Evolutionary conservation across 2,329 filamentous ascomycete species (phyloP).

Genomic region (Coniochaeta sp.): DNA sequence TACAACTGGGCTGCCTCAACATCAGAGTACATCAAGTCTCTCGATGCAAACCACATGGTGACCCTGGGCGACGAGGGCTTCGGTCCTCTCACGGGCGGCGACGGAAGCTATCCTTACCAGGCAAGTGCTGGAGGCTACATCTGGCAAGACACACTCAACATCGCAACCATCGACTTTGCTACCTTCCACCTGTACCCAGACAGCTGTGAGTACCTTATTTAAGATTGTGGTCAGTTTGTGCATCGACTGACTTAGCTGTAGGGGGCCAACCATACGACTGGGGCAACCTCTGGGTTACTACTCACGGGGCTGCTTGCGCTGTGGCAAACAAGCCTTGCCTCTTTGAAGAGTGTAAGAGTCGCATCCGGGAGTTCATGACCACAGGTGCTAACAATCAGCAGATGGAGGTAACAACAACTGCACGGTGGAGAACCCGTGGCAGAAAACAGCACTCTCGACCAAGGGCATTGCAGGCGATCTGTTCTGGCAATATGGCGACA

Average conservation of each 20-base stretch:
- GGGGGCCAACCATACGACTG: conserved; percentile 10
- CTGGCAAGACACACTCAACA: conserved; percentile 42
- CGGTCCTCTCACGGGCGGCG: conserved; percentile 31
- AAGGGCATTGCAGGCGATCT: conserved; percentile 11
- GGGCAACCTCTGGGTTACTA: conserved; percentile 12
- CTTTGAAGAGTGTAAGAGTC: conserved; percentile 10
- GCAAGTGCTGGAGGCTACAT: conserved; percentile 40
- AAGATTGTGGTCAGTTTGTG: neutral
- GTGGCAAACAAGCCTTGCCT: conserved; percentile 12
- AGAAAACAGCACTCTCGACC: conserved; percentile 10
- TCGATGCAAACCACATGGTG: conserved; percentile 56
- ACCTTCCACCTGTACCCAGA: conserved; percentile 43
- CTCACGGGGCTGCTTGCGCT: conserved; percentile 10
- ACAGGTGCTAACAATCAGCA: neutral
- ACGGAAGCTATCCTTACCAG: conserved; percentile 45
- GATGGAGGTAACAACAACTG: conserved; percentile 8
- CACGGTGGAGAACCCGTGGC: conserved; percentile 13
- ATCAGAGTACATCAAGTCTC: conserved; percentile 55
- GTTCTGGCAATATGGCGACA: conserved; percentile 14
- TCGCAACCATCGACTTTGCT: conserved; percentile 46
- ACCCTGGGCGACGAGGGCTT: conserved; percentile 53
- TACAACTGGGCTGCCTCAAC: conserved; percentile 51
- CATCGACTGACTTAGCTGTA: neutral
- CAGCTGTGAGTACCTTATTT: conserved; percentile 8
- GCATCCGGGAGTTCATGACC: neutral